Evolutionary conservation across 345 rosid species (phyloP), one percentile per base, ranked within the genome.

Genomic region (Aethionema arabicum): DNA sequence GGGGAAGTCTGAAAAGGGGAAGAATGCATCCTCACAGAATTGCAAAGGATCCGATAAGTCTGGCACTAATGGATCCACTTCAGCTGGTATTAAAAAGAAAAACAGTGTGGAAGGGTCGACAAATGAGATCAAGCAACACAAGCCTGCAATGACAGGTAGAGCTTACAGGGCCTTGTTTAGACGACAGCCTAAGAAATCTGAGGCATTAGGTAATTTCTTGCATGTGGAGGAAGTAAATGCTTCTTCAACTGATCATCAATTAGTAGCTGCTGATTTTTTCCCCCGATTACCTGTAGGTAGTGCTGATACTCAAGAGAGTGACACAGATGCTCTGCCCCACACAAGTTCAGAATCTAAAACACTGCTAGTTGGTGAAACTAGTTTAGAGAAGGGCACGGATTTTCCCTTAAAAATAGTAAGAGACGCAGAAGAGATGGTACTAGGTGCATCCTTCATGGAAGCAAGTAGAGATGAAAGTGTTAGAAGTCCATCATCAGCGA

Each of bases 1-100:
- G 72, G 79, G 79, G 73, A 81, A 89, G 76, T 77, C 87, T 1
- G 66, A 63, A 67, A 80, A 82, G 79, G 77, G 81, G 50, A 82
- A 80, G 76, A 79, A 56, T 54, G 73, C 64, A 37, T 42, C 70
- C 10, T 67, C 72, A 11, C 75, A 79, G 30, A 42, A 37, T 63
- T 74, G 82, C 52, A 72, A 75, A 16, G 79, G 70, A 38, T 78
- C 79, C 2, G 81, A 74, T 67, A 58, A 72, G 52, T 62, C 79
- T 31, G 70, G 62, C 27, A 69, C 52, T 63, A 77, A 64, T 45
- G 44, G 51, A 14, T 68, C 47, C 14, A 31, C 45, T 43, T 66
- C 77, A 40, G 42, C 53, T 12, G 58, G 33, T 57, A 32, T 15
- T 14, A 60, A 40, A 50, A 69, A 62, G 59, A 75, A 72, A 65